Evolutionary conservation across 116 monocot genomes (phyloP), one percentile per base, ranked within the genome.

Genomic region (Cymodocea nodosa): DNA sequence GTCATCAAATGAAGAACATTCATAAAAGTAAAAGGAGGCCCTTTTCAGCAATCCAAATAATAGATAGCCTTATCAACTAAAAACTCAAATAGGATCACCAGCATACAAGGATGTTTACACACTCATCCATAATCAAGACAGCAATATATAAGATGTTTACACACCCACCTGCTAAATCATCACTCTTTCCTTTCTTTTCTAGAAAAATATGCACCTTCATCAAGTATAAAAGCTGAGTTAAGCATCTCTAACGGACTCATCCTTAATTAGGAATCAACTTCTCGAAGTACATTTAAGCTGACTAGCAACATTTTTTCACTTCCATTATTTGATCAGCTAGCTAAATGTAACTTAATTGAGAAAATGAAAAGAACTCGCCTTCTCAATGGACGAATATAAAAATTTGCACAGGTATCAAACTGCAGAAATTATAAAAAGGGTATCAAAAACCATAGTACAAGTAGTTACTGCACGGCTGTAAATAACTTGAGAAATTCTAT

Each of bases 181-280:
- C 53, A 52, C 53, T 53, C 17, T 67, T 67, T 67, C 51, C 52
- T 52, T 67, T 36, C 53, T 54, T 16, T 61, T 61, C 61, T 61
- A 67, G 67, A 54, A 67, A 67, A 67, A 52, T 67, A 54, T 54
- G 35, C 17, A 50, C 67, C 67, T 67, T 67, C 35, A 61, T 37
- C 67, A 67, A 67, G 50, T 67, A 54, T 67, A 55, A 55, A 53
- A 67, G 15, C 17, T 54, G 25, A 15, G 63, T 63, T 40, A 63
- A 63, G 14, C 40, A 39, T 17, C 40, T 56, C 44, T 23, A 56
- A 6, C 44, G 5, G 44, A 35, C 44, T 15, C 61, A 61, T 37
- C n/a, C 61, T 61, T 37, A 34, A 23, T 24, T 61, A 37, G 17
- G 37, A 61, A 61, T 12, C n/a, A 44, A 44, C 44, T 44, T 30